Base-by-base conservation (phyloP, 371 early-diverging fungal genomes). In the Haplosporangium sp. region DNA sequence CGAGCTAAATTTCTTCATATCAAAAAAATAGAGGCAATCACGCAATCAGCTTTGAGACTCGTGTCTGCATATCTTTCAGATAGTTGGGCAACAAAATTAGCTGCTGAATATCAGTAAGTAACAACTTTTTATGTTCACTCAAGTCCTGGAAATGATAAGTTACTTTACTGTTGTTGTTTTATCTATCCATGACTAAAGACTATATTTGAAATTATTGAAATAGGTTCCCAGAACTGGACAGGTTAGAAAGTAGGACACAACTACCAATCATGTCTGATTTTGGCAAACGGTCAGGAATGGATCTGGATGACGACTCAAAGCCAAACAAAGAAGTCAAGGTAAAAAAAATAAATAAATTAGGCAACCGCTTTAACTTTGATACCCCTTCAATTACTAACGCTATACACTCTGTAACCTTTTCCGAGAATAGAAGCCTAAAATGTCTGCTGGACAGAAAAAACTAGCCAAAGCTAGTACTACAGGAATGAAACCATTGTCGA, bases 401-500 rank as follows among this genome's bases (percentile, higher is more conserved):
- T 27, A 0, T 27, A 27, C 27, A 27, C 27, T 27, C 27, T 27
- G 27, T 27, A 1, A 27, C 27, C 27, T 27, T 27, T 27, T 27
- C 27, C 27, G 27, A 27, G 27, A 35, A 71, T 65, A 76, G 75
- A 81, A 81, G 64, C 75, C 81, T 27, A 81, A 81, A 59, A 50
- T 81, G 81, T 67, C 81, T 7, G 71, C 50, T 35, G 81, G 81
- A 27, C 74, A 74, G 64, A 62, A 69, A 34, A 81, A 71, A 59
- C 47, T 81, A 44, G 81, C 81, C 74, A 81, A 81, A 65, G 81
- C 81, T 5, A 74, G 72, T 50, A 79, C 65, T 27, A 58, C 81
- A 53, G 81, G 81, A 27, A 81, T 81, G 81, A 81, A 81, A 44
- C 81, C 81, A 42, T 15, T 81, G 20, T 74, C 81, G 15, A 74